Percentiles rank a stretch among this genome's conserved stretches.
These are phyloP conservation scores for Boletus sp. DNA, from an alignment of 768 basidiomycete genomes.

Conservation along the genomic window DNA sequence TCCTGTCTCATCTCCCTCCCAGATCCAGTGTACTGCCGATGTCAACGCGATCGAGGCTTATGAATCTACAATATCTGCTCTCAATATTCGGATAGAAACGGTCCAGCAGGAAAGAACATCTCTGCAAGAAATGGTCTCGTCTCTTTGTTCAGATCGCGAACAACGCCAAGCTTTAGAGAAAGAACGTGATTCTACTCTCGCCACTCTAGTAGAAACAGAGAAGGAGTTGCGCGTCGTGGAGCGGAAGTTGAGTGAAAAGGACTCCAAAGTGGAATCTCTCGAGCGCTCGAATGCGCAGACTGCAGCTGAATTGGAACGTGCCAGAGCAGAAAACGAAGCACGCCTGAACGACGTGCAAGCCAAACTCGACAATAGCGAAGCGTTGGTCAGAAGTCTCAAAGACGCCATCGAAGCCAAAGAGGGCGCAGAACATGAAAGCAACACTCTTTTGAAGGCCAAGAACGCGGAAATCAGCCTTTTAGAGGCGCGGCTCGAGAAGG, in stretches of 20 bases:
- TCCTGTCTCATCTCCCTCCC: constrained; percentile 25
- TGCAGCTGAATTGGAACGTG: constrained; percentile 42
- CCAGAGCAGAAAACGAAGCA: constrained; percentile 43
- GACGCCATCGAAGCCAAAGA: constrained; percentile 52
- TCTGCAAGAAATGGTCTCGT: constrained; percentile 39
- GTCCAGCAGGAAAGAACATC: constrained; percentile 71
- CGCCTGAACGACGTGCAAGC: constrained; percentile 41
- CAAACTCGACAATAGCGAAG: constrained; percentile 43
- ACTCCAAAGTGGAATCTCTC: constrained; percentile 43
- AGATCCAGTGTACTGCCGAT: constrained; percentile 40
- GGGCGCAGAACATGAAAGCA: constrained; percentile 45
- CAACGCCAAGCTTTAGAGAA: constrained; percentile 33
- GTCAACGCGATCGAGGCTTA: constrained; percentile 4
- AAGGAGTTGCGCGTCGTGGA: constrained; percentile 40
- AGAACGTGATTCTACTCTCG: constrained; percentile 44
- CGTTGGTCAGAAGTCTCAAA: constrained; percentile 47
- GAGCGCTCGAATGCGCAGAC: constrained; percentile 42
- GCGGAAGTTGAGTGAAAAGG: constrained; percentile 42
- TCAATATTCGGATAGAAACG: constrained; percentile 45
- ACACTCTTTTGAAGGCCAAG: constrained; percentile 51
- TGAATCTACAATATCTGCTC: constrained; percentile 18
- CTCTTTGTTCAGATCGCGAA: constrained; percentile 21
- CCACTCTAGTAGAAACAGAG: constrained; percentile 43
- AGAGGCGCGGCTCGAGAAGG: constrained; percentile 43
- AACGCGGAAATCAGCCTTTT: constrained; percentile 59